Evolutionary conservation across 306 rosid genomes (phyloP), one percentile per base, ranked within the genome.

Genomic region (Acacia crassicarpa): DNA sequence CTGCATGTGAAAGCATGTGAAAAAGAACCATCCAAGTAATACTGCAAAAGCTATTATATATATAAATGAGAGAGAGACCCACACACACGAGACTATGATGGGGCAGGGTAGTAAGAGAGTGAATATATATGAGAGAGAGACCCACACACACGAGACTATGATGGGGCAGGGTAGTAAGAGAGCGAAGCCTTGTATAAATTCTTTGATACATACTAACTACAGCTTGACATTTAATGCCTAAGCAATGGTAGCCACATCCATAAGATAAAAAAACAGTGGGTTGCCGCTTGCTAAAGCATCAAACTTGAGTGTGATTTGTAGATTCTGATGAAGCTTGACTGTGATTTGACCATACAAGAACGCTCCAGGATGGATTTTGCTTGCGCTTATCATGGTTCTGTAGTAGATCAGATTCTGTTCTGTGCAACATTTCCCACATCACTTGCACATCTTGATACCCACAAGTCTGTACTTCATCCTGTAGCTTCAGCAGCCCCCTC

Each of bases 401-500:
- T 23, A 59, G 44, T 13, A 74, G 51, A 67, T 75, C 48, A 0
- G 74, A 48, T 77, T 83, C 71, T 12, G 83, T 45, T 83, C 61
- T 77, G 11, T 41, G 83, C 32, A 86, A 83, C 83, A 94, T 92
- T 71, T 94, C 94, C 97, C 98, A 94, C 98, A 94, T 92, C 79
- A 94, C 97, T 35, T 91, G 95, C 43, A 94, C 92, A 59, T 92
- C 98, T 61, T 92, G 80, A 77, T 94, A 94, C 20, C 90, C 97
- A 82, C 98, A 94, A 3, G 91, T 92, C 33, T 94, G 88, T 32
- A 94, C 93, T 69, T 94, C 97, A 76, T 89, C 86, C 19, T 88
- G 85, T 54, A 94, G 97, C 84, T 90, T 91, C 80, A 92, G 35
- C 25, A 92, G 74, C 38, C 98, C 98, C 44, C 68, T 87, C 63